A percentile compares a stretch with the other conserved stretches of the same genome.
Evolutionary conservation across 805 yeast species (phyloP).

Genomic region (Myxozyma geophila): DNA sequence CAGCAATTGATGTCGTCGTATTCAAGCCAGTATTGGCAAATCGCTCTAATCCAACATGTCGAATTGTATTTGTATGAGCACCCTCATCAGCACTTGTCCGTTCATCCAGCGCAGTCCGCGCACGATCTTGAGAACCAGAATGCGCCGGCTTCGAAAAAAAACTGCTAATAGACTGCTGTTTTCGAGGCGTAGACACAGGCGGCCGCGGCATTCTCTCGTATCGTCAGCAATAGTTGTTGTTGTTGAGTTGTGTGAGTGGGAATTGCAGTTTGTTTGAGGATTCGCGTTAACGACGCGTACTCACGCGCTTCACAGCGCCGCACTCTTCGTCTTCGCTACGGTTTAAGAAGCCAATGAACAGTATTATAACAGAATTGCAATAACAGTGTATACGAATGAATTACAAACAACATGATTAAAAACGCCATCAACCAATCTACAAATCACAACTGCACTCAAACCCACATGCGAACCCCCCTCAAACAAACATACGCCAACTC

Average conservation of each 20-base stretch:
- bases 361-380: too few species aligned
- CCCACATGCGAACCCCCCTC: too few species aligned
- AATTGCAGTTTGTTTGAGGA: background rate
- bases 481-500: background rate
- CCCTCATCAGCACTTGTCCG: too few species aligned
- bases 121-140: too few species aligned
- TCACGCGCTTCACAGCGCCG: slow-evolving; percentile 1
- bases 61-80: background rate
- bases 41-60: background rate
- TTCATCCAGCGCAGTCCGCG: too few species aligned
- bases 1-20: background rate
- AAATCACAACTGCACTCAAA: too few species aligned
- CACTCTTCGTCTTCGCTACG: background rate
- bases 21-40: slow-evolving; percentile 3
- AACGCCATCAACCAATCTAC: too few species aligned
- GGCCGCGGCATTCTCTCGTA: background rate
- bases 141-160: background rate
- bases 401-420: too few species aligned
- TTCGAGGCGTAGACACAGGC: background rate
- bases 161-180: background rate
- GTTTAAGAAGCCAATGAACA: background rate
- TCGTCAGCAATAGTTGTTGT: too few species aligned
- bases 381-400: too few species aligned
- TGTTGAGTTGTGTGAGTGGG: background rate
- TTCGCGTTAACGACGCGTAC: slow-evolving; percentile 4